Evolutionary conservation across 1,284 basidiomycete species (phyloP), one percentile per base, ranked within the genome.

Genomic region (Coniferiporia sulphurascens): DNA sequence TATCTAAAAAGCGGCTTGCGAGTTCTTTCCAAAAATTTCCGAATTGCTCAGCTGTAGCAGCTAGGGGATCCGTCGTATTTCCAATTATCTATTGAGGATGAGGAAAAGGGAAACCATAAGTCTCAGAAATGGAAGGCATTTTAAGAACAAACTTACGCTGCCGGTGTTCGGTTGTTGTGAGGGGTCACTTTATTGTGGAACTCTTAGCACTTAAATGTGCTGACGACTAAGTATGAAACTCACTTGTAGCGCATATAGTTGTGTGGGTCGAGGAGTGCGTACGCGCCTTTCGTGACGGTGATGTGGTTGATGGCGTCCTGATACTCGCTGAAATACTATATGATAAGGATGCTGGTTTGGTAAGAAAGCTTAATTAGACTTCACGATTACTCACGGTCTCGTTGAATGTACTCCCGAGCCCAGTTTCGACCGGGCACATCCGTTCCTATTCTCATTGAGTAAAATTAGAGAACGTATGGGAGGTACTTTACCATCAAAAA

Each of bases 191-290:
- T n/a, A 19, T 44, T 13, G 15, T 54, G 12, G 34, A 45, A 51
- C 35, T 52, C 9, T 32, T 2, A 15, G 21, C 41, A 9, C 13
- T 12, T 32, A 38, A 21, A 35, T 27, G 44, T n/a, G 35, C 15
- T 19, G 8, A 34, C 19, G 38, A 5, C 5, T 22, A 19, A 15
- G 27, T 52, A 41, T 17, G 4, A 12, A 12, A 58, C 67, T 54
- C 50, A 77, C 76, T 76, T 76, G 69, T 76, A 77, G 51, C 76
- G 72, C 77, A 79, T 79, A 60, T 79, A 79, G 58, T 78, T 79
- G 60, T 79, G 77, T 10, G 77, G 76, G 59, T 79, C 77, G 46
- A 79, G 62, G 12, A 78, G 61, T 0, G 76, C 76, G 58, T 77
- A 78, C 36, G 72, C 76, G 19, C 72, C 74, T 62, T 79, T 78